Evolutionary conservation across 2,329 filamentous ascomycete genomes (phyloP), one percentile per base, ranked within the genome.

Genomic region (Pyricularia grisea): DNA sequence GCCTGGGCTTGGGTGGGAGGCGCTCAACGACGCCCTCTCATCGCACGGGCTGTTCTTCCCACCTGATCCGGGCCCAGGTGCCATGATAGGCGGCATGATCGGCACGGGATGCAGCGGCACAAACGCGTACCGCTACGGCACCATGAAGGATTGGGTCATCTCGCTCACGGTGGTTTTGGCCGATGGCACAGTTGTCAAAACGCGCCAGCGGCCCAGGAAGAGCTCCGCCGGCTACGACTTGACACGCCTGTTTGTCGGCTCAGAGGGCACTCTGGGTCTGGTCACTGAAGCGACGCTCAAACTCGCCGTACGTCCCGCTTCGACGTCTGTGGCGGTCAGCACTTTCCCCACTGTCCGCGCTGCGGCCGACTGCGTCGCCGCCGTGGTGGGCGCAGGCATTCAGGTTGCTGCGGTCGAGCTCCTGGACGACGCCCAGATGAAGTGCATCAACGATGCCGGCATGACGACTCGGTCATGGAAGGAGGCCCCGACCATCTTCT

Each of bases 91-190:
- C 69, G 93, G 93, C 69, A 93, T 93, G 91, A 87, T 93, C 42
- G 91, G 90, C 27, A 93, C 91, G 2, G 86, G 86, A 50, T 87
- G 85, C 80, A 87, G 84, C 75, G 93, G 93, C 70, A 97, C 93
- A 17, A 97, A 97, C 77, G 90, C 93, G 20, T 97, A 96, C 81
- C 86, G 93, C 70, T 97, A 97, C 78, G 94, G 93, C 71, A 97
- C 93, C 2, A 97, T 97, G 93, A 89, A 92, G 71, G 93, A 97
- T 77, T 97, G 93, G 93, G 94, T 97, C 14, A 81, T 97, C 27
- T 91, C 87, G 68, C 80, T 97, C 73, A 97, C 93, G 0, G 92
- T 97, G 4, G 93, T 97, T 12, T 84, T 97, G 74, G 93, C 93
- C 23, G 94, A 97, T 78, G 93, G 93, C 67, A 97, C 93, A 1